These are phyloP conservation scores for Globisporangium okanoganense DNA, from an alignment of 352 stramenopile genomes.

Conservation along the genomic window DNA sequence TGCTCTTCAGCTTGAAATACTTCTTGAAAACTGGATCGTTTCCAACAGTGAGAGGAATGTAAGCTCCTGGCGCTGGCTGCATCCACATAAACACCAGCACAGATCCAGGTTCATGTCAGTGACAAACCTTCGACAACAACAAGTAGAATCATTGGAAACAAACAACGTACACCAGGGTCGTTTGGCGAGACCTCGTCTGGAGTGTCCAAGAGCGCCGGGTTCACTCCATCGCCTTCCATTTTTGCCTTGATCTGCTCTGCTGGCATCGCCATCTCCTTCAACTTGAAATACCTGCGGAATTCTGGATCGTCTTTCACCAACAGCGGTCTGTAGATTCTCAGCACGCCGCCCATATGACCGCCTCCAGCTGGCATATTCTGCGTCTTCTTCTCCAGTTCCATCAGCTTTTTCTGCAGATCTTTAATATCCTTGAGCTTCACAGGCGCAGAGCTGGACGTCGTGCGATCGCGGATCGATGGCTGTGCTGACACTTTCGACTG, in stretches of 20 bases:
- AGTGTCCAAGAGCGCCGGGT: constrained; percentile 55
- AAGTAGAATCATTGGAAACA: background rate
- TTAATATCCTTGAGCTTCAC: constrained; percentile 75
- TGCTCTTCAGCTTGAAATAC: constrained; percentile 84
- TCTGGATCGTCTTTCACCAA: constrained; percentile 67
- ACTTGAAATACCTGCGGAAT: constrained; percentile 82
- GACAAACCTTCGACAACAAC: background rate
- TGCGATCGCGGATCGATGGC: constrained; percentile 20
- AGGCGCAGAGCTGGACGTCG: constrained; percentile 27
- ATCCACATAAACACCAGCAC: constrained; percentile 6
- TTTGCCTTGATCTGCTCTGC: constrained; percentile 77
- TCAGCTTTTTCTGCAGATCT: constrained; percentile 67
- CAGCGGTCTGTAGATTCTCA: constrained; percentile 45
- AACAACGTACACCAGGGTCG: constrained; percentile 55
- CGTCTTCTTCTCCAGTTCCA: constrained; percentile 72
- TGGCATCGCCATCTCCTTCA: constrained; percentile 77
- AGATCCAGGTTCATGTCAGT: background rate
- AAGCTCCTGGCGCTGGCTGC: constrained; percentile 58
- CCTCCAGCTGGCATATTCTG: constrained; percentile 26
- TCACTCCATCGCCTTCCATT: constrained; percentile 72
- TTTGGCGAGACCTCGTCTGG: constrained; percentile 74
- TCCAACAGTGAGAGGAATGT: constrained; percentile 62
- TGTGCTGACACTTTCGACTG: constrained; percentile 27
- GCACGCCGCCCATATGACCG: background rate
- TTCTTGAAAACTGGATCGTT: constrained; percentile 82